phyloP scores from a whole-genome alignment of 2,329 filamentous ascomycete genomes.

The Xylariaceae sp. region DNA sequence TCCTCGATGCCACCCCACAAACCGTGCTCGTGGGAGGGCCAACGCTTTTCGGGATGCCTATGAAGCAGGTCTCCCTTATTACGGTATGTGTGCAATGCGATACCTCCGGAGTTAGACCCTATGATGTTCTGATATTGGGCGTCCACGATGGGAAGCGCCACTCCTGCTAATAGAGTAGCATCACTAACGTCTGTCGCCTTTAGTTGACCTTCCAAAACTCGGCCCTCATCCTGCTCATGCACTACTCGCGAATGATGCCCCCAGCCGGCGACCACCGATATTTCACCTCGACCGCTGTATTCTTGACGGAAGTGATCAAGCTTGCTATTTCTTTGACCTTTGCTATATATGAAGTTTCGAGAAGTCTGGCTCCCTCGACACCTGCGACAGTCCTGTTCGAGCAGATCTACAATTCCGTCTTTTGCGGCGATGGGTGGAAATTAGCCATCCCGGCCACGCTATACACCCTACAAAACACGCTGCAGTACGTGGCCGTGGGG shows the following conservation, averaged over 20 bases:
- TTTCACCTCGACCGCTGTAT: constrained; percentile 90
- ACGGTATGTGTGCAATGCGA: constrained; percentile 50
- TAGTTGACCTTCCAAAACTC: constrained; percentile 83
- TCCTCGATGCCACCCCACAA: constrained; percentile 43
- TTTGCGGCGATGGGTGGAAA: constrained; percentile 93
- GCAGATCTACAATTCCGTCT: constrained; percentile 78
- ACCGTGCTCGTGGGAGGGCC: constrained; percentile 44
- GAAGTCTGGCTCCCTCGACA: constrained; percentile 74
- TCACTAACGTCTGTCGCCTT: constrained; percentile 9
- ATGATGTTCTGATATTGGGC: not conserved
- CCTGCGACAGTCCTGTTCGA: constrained; percentile 79
- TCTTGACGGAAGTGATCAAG: constrained; percentile 92
- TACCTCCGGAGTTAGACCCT: not conserved
- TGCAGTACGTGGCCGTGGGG: constrained; percentile 89
- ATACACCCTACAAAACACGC: constrained; percentile 90
- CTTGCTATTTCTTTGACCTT: constrained; percentile 83
- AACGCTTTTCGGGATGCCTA: constrained; percentile 60
- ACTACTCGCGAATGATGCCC: constrained; percentile 96
- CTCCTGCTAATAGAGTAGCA: constrained; percentile 13
- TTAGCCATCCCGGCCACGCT: constrained; percentile 84
- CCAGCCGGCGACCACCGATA: constrained; percentile 81
- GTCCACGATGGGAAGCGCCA: not conserved
- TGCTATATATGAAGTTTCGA: constrained; percentile 84
- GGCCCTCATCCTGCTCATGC: constrained; percentile 80
- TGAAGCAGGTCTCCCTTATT: constrained; percentile 70